Evolutionary conservation across 2,329 filamentous ascomycete species (phyloP), one percentile per base, ranked within the genome.

Genomic region (Elsinoe fawcettii): DNA sequence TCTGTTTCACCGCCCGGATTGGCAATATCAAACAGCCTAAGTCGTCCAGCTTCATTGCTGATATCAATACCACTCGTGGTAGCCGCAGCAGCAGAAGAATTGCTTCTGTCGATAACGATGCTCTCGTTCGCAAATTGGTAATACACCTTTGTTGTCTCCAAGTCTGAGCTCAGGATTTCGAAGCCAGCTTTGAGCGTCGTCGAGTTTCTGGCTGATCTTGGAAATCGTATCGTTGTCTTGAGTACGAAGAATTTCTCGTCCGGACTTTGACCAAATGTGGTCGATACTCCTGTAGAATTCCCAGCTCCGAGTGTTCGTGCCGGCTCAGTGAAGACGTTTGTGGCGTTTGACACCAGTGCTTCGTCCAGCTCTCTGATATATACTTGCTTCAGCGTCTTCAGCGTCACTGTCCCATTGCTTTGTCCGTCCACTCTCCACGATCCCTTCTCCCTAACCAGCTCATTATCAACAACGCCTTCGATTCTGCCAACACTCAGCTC

Each of bases 41-140:
- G 62, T 20, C 67, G 65, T 2, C 74, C 73, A 1, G 66, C 65
- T 58, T 75, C 71, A 51, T 70, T 69, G 14, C 67, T 63, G 1
- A 67, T 68, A 34, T 69, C 64, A 30, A 76, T 72, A 5, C 71
- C 73, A 39, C 65, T 60, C 0, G 73, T 75, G 0, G 70, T 74
- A 16, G 61, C 55, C 0, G 71, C 70, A 1, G 70, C 73, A 8
- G 74, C 74, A 43, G 73, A 74, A 2, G 72, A 69, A 36, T 72
- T 72, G 30, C 65, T 69, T 3, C 73, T 70, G 54, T 75, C 73
- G 18, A 76, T 64, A 32, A 74, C 65, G 41, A 76, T 59, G 18
- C 69, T 71, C 61, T 76, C 74, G 61, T 75, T 74, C 2, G 69
- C 71, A 62, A 76, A 74, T 51, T 75, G 72, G 61, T 76, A 75